Evolutionary conservation across 331 rosid species (phyloP).

Genomic region (Arachis monticola): DNA sequence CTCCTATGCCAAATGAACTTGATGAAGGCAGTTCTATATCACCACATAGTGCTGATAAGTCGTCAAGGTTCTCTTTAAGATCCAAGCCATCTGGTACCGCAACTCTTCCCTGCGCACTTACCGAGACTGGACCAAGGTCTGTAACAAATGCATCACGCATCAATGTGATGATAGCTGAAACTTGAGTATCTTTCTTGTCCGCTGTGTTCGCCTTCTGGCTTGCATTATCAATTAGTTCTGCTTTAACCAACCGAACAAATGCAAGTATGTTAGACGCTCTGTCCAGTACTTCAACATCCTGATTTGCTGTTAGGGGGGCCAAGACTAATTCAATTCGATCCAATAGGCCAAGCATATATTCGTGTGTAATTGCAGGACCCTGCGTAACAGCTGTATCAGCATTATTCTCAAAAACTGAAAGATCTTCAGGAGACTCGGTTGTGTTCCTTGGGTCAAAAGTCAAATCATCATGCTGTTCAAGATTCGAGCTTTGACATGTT

Average conservation of each 20-base stretch:
- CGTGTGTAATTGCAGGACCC: constrained; percentile 47
- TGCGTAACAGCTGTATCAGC: constrained; percentile 35
- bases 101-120: constrained; percentile 79
- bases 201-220: constrained; percentile 42
- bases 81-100: constrained; percentile 77
- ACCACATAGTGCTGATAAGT: constrained; percentile 64
- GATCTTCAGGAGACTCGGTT: constrained; percentile 49
- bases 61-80: constrained; percentile 76
- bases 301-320: constrained; percentile 60
- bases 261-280: constrained; percentile 72
- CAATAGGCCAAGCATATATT: constrained; percentile 57
- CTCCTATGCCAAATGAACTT: constrained; percentile 50
- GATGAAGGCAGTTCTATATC: constrained; percentile 60
- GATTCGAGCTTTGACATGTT: constrained; percentile 37
- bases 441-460: constrained; percentile 55
- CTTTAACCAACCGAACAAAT: constrained; percentile 64
- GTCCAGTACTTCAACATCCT: constrained; percentile 82
- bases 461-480: constrained; percentile 52
- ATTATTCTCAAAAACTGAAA: constrained; percentile 38
- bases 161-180: constrained; percentile 49
- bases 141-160: constrained; percentile 58
- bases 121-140: constrained; percentile 84
- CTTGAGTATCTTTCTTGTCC: constrained; percentile 48
- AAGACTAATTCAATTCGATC: constrained; percentile 60
- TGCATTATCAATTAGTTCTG: constrained; percentile 46